Conservation (phyloP, 2,329 filamentous ascomycete species). For the Venturia pyrina region DNA sequence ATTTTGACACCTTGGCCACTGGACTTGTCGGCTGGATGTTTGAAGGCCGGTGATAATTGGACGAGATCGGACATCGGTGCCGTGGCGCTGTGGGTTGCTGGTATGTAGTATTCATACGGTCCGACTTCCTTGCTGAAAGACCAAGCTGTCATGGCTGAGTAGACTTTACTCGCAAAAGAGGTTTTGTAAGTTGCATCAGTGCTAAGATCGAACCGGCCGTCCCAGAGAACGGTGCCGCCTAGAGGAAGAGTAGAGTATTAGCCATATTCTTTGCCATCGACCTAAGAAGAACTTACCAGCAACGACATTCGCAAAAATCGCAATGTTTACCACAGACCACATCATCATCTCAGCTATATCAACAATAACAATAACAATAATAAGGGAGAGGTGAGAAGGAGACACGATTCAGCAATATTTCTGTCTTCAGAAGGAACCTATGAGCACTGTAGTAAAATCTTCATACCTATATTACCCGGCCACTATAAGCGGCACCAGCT, state of each 20-base stretch:
- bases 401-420: neutral
- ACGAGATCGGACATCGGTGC: constrained; percentile 49
- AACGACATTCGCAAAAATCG: neutral
- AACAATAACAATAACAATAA: neutral
- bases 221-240: constrained; percentile 47
- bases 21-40: constrained; percentile 53
- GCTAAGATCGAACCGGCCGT: constrained; percentile 51
- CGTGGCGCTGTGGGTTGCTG: constrained; percentile 37
- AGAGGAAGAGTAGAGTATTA: neutral
- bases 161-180: constrained; percentile 25
- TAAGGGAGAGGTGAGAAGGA: too few species aligned
- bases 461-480: neutral
- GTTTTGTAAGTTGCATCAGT: neutral
- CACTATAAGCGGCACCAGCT: neutral
- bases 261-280: neutral
- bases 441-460: too few species aligned
- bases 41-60: constrained; percentile 49
- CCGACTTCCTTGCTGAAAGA: constrained; percentile 55
- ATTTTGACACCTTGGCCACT: constrained; percentile 58
- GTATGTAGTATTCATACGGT: constrained; percentile 71
- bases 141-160: constrained; percentile 48
- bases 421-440: neutral
- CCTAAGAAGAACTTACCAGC: neutral
- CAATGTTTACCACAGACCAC: neutral
- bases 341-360: neutral